Base-by-base conservation (phyloP, 2,329 filamentous ascomycete species). In the Xylariaceae sp. region DNA sequence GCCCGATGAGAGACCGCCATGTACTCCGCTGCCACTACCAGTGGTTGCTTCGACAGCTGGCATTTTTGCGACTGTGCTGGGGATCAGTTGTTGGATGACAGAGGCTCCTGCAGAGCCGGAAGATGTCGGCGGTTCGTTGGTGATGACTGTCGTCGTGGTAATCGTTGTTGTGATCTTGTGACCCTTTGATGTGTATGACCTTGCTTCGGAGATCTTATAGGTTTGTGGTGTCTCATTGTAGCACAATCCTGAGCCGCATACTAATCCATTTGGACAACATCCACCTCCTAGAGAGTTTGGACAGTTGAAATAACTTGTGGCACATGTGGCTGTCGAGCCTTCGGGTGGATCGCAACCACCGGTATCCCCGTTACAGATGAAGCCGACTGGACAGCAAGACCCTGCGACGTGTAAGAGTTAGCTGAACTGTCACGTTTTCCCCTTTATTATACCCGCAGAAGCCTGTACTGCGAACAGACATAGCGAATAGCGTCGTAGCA, bases 211-310 rank as follows among this genome's bases (percentile, higher is more conserved):
- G 6, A 73, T 56, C 1, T 68, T 72, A n/a, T 67, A 62, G 0
- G 75, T 79, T 1, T 65, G 57, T 1, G 73, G 68, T 0, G 62
- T 64, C 0, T 72, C 76, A 1, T 70, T 65, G 47, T 76, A 80
- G 55, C 79, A 82, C 12, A 56, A 60, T 16, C 56, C 62, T 2
- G 59, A 42, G 2, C 68, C 77, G 54, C 79, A 82, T 21, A 61
- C 72, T 67, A 75, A 69, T 4, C 72, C 72, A 37, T 61, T 69
- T 2, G 61, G 62, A 55, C 79, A 82, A 51, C 79, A 82, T 0
- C 77, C 78, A 46, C 70, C 75, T 41, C 71, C 72, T 4, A 75
- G 52, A 1, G 73, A 75, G 5, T 71, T 55, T 2, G 79, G 71
- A 46, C 79, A 82, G 3, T 71, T 63, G 44, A 68, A 74, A 37